Evolutionary conservation across 2,329 filamentous ascomycete species (phyloP).

Genomic region (Ceratocystis eucalypticola): DNA sequence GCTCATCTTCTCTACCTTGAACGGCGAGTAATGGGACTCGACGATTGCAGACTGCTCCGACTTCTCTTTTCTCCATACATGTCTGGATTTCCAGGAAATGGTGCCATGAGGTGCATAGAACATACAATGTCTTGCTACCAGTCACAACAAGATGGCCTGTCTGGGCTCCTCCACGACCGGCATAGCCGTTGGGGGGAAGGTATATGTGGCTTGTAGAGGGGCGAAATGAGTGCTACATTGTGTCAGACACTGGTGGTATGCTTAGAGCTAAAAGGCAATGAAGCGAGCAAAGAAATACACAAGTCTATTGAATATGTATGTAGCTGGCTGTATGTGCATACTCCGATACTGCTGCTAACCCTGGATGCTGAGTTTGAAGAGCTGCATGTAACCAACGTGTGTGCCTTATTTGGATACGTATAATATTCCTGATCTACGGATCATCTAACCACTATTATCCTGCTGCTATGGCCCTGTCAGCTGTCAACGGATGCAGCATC

Average conservation of each 20-base stretch:
- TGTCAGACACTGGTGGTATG: not conserved
- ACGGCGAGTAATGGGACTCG: not conserved
- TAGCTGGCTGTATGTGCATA: not conserved
- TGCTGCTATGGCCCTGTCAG: not conserved
- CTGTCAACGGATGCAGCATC: not conserved
- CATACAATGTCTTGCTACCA: not conserved
- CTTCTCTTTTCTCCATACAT: not conserved
- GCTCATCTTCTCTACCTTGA: not conserved
- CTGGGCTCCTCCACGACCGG: not conserved
- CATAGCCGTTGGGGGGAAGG: not conserved
- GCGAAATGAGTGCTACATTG: not conserved
- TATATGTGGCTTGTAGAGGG: not conserved
- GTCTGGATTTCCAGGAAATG: not conserved
- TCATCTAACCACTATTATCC: too few relatives aligned
- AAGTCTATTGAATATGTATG: not conserved
- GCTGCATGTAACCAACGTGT: not conserved
- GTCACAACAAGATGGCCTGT: not conserved
- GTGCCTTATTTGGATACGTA: not conserved
- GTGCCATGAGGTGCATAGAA: not conserved
- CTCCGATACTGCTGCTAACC: not conserved
- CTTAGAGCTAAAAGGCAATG: not conserved
- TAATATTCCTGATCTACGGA: too few relatives aligned
- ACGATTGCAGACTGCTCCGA: not conserved
- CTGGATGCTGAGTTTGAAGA: not conserved
- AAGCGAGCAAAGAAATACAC: not conserved